These are phyloP conservation scores for Neospora caninum DNA, from an alignment of 169 alveolate genomes.

Conservation along the genomic window DNA sequence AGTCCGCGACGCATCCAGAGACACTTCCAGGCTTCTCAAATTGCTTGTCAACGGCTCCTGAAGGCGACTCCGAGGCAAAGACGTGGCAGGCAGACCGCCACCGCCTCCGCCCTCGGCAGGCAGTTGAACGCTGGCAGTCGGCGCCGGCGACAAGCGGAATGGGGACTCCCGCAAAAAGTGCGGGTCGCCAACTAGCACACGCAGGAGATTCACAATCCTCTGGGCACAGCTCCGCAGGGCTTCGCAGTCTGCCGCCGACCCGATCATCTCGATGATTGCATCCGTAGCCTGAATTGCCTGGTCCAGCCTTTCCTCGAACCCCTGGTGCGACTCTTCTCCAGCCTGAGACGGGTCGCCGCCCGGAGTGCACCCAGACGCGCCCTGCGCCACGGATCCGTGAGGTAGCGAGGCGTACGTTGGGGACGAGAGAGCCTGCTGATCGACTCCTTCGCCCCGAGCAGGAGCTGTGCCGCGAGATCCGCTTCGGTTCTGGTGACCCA, in stretches of 20 bases:
- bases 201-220: background rate
- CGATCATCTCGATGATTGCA: background rate
- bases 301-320: background rate
- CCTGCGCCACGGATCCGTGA: background rate
- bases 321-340: background rate
- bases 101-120: background rate
- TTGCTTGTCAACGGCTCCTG: background rate
- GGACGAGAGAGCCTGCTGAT: background rate
- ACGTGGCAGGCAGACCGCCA: background rate
- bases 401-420: background rate
- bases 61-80: background rate
- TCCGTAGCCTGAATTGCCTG: background rate
- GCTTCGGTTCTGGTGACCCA: background rate
- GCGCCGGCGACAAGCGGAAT: background rate
- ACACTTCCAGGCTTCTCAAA: background rate
- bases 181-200: background rate
- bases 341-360: background rate
- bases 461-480: background rate
- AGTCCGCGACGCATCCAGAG: background rate
- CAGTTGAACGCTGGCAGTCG: background rate
- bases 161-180: background rate
- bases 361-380: background rate
- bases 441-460: background rate
- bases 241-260: background rate
- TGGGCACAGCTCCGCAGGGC: background rate